Base-by-base conservation (phyloP, 1,284 basidiomycete genomes). In the Pyrrhoderma lamaoense region DNA sequence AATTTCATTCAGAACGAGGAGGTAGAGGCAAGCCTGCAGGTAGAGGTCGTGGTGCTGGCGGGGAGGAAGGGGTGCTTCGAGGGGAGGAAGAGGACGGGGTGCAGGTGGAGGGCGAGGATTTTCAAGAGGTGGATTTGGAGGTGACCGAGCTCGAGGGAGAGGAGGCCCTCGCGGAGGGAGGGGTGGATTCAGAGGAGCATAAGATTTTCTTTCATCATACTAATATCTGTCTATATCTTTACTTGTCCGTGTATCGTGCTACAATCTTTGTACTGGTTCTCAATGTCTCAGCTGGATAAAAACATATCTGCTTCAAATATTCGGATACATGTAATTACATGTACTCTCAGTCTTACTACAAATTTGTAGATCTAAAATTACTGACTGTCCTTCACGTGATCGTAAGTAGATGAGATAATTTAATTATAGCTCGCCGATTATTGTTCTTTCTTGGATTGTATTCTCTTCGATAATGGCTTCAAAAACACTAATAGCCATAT, bases 401-500 rank as follows among this genome's bases (percentile, higher is more conserved):
- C n/a, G n/a, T n/a, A n/a, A n/a, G n/a, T n/a, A n/a, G n/a, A 31
- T 31, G 7, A 31, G 11, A 5, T 31, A 31, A 31, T 31, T 31
- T 5, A 31, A 31, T 31, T 31, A 31, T 31, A 31, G 11, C 11
- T 31, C 7, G 11, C 5, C 11, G 5, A 31, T 5, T 31, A 31
- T 31, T 31, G 5, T 31, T 31, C 27, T 31, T 31, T 31, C 40
- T n/a, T n/a, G n/a, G n/a, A 11, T 11, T 11, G 11, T 31, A 31
- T 31, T 31, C 11, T 31, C 27, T 11, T 11, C 11, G 11, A 11
- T 31, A 42, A 68, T 66, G 64, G 45, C 68, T 56, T 58, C 74
- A 23, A 71, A 69, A 38, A 86, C 88, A 31, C 70, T 93, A 57
- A 78, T 98, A 47, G 79, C 88, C 8, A 84, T 99, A 47, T 89